These are phyloP conservation scores for Candida coquimbonensis DNA, from an alignment of 805 yeast species.

Conservation along the genomic window DNA sequence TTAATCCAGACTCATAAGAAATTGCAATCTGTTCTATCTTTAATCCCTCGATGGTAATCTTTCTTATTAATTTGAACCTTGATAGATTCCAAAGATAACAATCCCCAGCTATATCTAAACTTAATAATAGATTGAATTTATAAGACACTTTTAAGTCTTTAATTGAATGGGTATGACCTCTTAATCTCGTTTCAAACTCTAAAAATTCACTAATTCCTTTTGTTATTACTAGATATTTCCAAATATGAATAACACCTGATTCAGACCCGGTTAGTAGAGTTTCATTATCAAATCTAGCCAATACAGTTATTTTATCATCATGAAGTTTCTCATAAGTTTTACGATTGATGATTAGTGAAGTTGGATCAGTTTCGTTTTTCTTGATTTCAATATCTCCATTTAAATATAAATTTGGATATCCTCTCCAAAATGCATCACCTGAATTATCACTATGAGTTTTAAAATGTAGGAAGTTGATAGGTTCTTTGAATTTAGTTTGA, in stretches of 20 bases:
- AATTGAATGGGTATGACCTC: conserved; percentile 52
- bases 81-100: conserved; percentile 62
- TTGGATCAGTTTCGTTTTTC: conserved; percentile 13
- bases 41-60: conserved; percentile 12
- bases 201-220: conserved; percentile 23
- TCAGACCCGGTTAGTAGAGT: conserved; percentile 33
- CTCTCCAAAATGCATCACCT: conserved; percentile 40
- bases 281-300: conserved; percentile 21
- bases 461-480: conserved; percentile 39
- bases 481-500: conserved; percentile 34
- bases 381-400: conserved; percentile 22
- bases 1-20: conserved; percentile 49
- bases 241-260: conserved; percentile 55
- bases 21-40: conserved; percentile 32
- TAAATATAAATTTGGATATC: conserved; percentile 31
- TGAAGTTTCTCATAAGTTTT: conserved; percentile 26
- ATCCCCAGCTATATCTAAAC: conserved; percentile 48
- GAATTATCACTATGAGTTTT: conserved; percentile 30
- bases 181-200: conserved; percentile 36
- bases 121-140: conserved; percentile 47
- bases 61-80: conserved; percentile 42
- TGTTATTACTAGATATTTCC: conserved; percentile 30
- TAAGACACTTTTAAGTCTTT: conserved; percentile 40
- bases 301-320: conserved; percentile 23
- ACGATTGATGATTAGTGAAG: conserved; percentile 20